A percentile compares a stretch with the other conserved stretches of the same genome.
These are phyloP conservation scores for Albophoma yamanashiensis DNA, from an alignment of 2,329 filamentous ascomycete species.

Conservation along the genomic window DNA sequence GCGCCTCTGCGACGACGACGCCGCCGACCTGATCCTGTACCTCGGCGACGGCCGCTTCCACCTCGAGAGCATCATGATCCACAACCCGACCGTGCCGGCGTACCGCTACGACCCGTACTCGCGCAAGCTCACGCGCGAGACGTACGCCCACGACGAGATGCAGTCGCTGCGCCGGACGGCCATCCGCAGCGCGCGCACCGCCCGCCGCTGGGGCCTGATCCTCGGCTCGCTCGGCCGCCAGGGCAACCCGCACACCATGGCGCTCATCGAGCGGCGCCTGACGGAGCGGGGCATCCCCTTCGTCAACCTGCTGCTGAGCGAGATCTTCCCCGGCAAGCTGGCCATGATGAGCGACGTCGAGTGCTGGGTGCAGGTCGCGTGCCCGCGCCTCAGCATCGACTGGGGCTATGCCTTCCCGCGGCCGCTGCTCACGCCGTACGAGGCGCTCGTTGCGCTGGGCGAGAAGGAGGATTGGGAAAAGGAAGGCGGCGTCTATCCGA, in stretches of 20 bases:
- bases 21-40: constrained; percentile 72
- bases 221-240: constrained; percentile 86
- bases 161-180: constrained; percentile 68
- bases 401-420: constrained; percentile 95
- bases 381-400: constrained; percentile 92
- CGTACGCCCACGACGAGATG: constrained; percentile 87
- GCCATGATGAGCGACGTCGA: constrained; percentile 90
- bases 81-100: constrained; percentile 81
- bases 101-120: constrained; percentile 98
- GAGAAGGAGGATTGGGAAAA: constrained; percentile 63
- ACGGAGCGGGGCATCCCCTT: constrained; percentile 63
- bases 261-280: constrained; percentile 71
- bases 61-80: constrained; percentile 97
- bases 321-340: constrained; percentile 94
- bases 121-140: constrained; percentile 79
- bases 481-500: constrained; percentile 64
- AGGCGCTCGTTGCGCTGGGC: constrained; percentile 83
- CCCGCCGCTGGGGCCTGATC: constrained; percentile 89
- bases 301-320: constrained; percentile 77
- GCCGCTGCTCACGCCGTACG: constrained; percentile 85
- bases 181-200: constrained; percentile 62
- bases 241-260: constrained; percentile 89
- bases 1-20: constrained; percentile 44
- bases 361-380: constrained; percentile 97
- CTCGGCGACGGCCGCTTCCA: constrained; percentile 91